Evolutionary conservation across 148 eudicot genomes (phyloP).

Genomic region (Talinum fruticosum): DNA sequence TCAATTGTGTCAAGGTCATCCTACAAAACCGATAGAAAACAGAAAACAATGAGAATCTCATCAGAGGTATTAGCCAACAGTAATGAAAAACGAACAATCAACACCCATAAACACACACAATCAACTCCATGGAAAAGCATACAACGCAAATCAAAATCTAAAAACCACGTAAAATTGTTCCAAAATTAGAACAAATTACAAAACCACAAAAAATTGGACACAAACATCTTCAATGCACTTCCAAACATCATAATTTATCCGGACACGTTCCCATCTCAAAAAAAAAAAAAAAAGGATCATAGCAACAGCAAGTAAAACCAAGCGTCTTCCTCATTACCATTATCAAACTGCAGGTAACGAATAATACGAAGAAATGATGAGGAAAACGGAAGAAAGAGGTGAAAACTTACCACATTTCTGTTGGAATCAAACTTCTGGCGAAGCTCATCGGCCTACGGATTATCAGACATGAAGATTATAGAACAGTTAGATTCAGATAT

Average conservation of each 20-base stretch:
- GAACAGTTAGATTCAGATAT: neutral
- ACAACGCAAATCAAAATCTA: neutral
- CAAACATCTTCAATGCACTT: neutral
- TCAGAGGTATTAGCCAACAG: neutral
- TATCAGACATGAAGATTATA: conserved; percentile 8
- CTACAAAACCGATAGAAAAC: conserved; percentile 36
- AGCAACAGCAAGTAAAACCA: too few relatives aligned
- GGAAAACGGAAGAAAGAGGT: neutral
- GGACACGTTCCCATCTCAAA: too few relatives aligned
- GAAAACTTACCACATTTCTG: conserved; percentile 55
- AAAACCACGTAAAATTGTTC: neutral
- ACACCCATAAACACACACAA: neutral
- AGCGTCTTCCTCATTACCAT: too few relatives aligned
- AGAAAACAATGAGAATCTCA: neutral
- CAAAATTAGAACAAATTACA: neutral
- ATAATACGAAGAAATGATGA: neutral
- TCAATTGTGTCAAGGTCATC: conserved; percentile 82
- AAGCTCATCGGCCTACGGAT: conserved; percentile 76
- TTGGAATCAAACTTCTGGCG: conserved; percentile 82
- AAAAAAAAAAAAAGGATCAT: too few relatives aligned
- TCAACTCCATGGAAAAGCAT: neutral
- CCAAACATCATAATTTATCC: too few relatives aligned
- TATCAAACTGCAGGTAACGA: neutral
- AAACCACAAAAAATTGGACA: neutral
- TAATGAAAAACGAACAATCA: neutral